Conservation (phyloP, 2,329 filamentous ascomycete species). For the Talaromyces rugulosus region DNA sequence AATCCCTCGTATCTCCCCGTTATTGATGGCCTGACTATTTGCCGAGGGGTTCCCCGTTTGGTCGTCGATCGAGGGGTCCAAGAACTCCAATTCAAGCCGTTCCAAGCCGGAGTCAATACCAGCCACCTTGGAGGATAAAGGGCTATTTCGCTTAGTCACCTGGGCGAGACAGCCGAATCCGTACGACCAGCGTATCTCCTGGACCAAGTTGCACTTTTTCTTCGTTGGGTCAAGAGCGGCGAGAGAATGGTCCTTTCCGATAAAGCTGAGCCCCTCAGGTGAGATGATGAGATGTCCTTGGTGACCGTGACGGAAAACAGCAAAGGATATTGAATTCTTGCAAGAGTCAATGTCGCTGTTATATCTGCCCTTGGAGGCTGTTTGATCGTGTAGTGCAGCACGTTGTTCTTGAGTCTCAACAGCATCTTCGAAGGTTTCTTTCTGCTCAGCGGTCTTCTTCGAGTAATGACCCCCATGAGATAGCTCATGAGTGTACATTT, state of each 20-base stretch:
- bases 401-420: neutral
- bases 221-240: neutral
- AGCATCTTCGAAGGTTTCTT: slow-evolving; percentile 9
- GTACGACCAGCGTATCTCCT: slow-evolving; percentile 11
- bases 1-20: neutral
- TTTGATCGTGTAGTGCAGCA: neutral
- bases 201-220: slow-evolving; percentile 1
- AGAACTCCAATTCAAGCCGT: slow-evolving; percentile 9
- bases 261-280: slow-evolving; percentile 10
- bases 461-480: neutral
- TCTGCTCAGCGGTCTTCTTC: neutral
- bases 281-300: slow-evolving; percentile 11
- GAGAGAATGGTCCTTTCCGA: slow-evolving; percentile 7
- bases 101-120: slow-evolving; percentile 4
- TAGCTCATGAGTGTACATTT: slow-evolving; percentile 1
- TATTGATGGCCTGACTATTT: neutral
- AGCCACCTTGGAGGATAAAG: slow-evolving; percentile 1
- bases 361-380: neutral
- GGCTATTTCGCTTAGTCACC: slow-evolving; percentile 6
- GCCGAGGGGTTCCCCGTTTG: neutral
- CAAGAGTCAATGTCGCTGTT: neutral
- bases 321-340: slow-evolving; percentile 1
- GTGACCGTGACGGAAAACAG: slow-evolving; percentile 4
- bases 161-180: slow-evolving; percentile 6
- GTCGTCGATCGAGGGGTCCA: neutral